Conservation (phyloP, 495 filamentous ascomycete genomes). For the Neurospora pannonica region DNA sequence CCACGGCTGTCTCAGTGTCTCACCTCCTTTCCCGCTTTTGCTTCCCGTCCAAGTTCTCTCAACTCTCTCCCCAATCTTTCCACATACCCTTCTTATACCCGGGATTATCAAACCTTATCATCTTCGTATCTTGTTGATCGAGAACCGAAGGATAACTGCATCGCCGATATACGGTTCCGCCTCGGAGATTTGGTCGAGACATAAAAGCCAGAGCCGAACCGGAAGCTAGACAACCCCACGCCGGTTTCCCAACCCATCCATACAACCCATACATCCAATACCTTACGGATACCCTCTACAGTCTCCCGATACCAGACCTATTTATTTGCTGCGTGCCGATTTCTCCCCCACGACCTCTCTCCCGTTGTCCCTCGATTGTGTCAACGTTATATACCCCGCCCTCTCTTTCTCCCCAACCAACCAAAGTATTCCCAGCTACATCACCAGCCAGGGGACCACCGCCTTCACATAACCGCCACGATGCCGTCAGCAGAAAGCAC, state of each 20-base stretch:
- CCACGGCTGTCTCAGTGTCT: not conserved
- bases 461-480: slow-evolving; percentile 17
- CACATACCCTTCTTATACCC: not conserved
- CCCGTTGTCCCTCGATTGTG: not conserved
- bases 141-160: not conserved
- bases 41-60: not conserved
- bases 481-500: slow-evolving; percentile 74
- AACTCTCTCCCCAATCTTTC: not conserved
- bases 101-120: not conserved
- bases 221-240: not conserved
- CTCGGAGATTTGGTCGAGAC: not conserved
- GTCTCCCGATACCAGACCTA: not conserved
- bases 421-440: not conserved
- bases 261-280: not conserved
- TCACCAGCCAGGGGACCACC: not conserved
- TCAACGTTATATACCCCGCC: not conserved
- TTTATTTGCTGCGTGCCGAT: not conserved
- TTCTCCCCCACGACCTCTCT: not conserved
- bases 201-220: not conserved
- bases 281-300: not conserved
- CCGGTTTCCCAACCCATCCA: not conserved
- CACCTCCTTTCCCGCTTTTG: not conserved
- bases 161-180: not conserved
- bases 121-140: not conserved
- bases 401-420: not conserved